Evolutionary conservation across 805 yeast genomes (phyloP).

Genomic region (Kazachstania kunashirensis): DNA sequence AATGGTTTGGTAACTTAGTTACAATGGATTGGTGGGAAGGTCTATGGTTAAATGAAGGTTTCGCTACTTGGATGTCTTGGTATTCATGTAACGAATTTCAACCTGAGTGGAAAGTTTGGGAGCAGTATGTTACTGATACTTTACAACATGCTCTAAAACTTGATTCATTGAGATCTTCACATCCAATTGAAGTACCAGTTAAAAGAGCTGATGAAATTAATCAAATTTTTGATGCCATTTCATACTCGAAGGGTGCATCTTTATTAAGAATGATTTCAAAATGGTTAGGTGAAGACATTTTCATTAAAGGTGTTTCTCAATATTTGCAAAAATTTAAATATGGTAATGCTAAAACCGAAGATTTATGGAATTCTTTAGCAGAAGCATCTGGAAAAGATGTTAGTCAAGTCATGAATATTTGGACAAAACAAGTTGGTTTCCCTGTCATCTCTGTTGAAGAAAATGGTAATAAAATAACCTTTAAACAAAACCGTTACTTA

Average conservation of each 20-base stretch:
- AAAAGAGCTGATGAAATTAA: constrained; percentile 69
- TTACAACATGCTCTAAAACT: constrained; percentile 65
- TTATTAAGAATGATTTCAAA: constrained; percentile 68
- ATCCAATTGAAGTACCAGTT: constrained; percentile 79
- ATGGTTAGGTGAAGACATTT: constrained; percentile 70
- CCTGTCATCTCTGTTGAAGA: constrained; percentile 65
- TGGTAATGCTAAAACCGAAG: constrained; percentile 68
- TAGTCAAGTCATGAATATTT: constrained; percentile 59
- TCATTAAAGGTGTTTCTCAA: constrained; percentile 69
- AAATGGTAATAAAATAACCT: constrained; percentile 39
- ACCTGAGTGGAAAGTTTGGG: constrained; percentile 86
- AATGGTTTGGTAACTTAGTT: constrained; percentile 85
- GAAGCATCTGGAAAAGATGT: constrained; percentile 68
- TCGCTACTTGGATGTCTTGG: constrained; percentile 90
- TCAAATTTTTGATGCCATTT: constrained; percentile 78
- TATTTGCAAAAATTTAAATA: constrained; percentile 68
- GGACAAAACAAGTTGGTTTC: constrained; percentile 75
- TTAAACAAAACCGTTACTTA: constrained; percentile 66
- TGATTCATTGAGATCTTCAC: constrained; percentile 75
- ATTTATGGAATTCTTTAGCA: constrained; percentile 65
- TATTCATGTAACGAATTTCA: constrained; percentile 63
- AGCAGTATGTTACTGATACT: constrained; percentile 67
- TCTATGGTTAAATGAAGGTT: constrained; percentile 81
- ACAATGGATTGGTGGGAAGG: constrained; percentile 94
- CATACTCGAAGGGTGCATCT: constrained; percentile 75